Evolutionary conservation across 805 yeast genomes (phyloP), one percentile per base, ranked within the genome.

Genomic region (Wickerhamiella spandovensis): DNA sequence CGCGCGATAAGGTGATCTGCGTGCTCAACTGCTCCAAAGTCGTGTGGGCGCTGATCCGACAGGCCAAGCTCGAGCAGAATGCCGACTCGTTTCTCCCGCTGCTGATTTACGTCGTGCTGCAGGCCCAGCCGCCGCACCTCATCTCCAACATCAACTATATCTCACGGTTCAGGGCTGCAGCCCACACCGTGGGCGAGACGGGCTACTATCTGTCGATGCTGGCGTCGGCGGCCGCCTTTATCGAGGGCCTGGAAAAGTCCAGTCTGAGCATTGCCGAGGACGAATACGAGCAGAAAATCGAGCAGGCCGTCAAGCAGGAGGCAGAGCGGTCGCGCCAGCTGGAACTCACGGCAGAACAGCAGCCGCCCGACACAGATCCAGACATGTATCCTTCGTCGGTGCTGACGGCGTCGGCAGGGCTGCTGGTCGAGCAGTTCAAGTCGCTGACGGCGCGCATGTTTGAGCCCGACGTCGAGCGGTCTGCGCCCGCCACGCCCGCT

Each of bases 31-130:
- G 92, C 48, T 90, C 97, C 62, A 90, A 90, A 65, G 89, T 92
- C 20, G 82, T 94, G 5, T 89, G 88, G 70, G 94, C 95, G 10
- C 72, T 86, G 51, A 75, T 94, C 45, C 79, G 88, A 54, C 84
- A 80, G 53, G 68, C 72, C 15, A 67, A 74, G 47, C 73, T 79
- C 49, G 83, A 79, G 52, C 90, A 84, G 57, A 89, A 88, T 57
- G 99, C 99, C 0, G 99, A 92, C 66, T 78, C 84, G 38, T 92
- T 92, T 65, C 75, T 92, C n/a, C 98, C 99, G 0, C 64, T 90
- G 42, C 69, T 92, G 48, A 87, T 92, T 23, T 82, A 80, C 57
- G 83, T 90, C 10, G 75, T 89, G 1, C 64, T 90, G 44, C 81
- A 79, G 57, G 79, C 90, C 1, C 77, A 77, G 50, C 78, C 87